Evolutionary conservation across 2,329 filamentous ascomycete genomes (phyloP), one percentile per base, ranked within the genome.

Genomic region (Neocatenulostroma microsporum): DNA sequence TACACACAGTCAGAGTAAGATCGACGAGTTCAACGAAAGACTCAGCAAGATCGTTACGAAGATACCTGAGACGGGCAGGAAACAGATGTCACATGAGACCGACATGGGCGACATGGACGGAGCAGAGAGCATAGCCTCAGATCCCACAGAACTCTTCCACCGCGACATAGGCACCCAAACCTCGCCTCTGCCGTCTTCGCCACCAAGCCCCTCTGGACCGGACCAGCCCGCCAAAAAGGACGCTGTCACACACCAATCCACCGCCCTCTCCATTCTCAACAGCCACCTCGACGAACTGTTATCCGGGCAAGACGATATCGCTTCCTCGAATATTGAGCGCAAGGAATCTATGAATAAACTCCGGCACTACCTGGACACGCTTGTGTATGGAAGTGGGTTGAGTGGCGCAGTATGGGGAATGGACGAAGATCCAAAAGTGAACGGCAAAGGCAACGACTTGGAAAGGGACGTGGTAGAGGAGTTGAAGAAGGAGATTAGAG

Each of bases 101-200:
- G 60, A 64, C 25, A 51, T 60, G n/a, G 65, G 66, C 13, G 70
- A 74, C 28, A 52, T 51, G 11, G 70, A 71, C 12, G 70, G 74
- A 29, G 51, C 51, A 12, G 70, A 70, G 15, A 72, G 68, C 28
- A 49, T 65, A 12, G 64, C 62, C 49, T 76, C 72, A 10, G 76
- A 80, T 46, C 84, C 84, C 1, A 78, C 80, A 1, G 84, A 89
- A 59, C 73, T 88, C 44, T 91, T 85, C 62, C 83, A 88, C 58
- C 76, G 83, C 30, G 84, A 91, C 54, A 73, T 85, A 41, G 83
- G 82, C 45, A 83, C 84, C 1, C 84, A 91, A 60, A 91, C 84
- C 0, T 78, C 76, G 0, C 69, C 68, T 1, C 64, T 64, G 0
- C 57, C 68, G 3, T 69, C 68, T 3, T 58, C 57, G 12, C 26